Percentiles rank a stretch among this genome's conserved stretches.
Evolutionary conservation across 305 asterid genomes (phyloP).

Genomic region (Fraxinus floribunda): DNA sequence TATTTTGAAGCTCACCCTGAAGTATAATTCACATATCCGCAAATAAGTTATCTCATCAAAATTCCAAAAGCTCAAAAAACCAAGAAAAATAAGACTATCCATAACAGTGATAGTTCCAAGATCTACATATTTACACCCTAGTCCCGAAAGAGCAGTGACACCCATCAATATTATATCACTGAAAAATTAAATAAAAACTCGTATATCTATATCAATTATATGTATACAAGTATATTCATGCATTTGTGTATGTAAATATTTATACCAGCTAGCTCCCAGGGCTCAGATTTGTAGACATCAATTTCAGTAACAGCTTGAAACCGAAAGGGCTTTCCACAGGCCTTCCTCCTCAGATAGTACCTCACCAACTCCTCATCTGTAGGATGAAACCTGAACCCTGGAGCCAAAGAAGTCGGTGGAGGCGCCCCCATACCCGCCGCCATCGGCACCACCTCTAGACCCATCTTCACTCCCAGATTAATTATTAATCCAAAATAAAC

Average conservation of each 20-base stretch:
- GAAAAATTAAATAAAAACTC: neutral
- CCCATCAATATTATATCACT: neutral
- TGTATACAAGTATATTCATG: neutral
- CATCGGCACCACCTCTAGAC: constrained; percentile 37
- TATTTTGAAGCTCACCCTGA: neutral
- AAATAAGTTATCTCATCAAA: neutral
- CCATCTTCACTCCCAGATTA: constrained; percentile 31
- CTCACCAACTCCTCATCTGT: constrained; percentile 76
- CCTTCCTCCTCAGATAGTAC: constrained; percentile 38
- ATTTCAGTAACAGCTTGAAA: constrained; percentile 58
- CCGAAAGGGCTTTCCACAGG: constrained; percentile 49
- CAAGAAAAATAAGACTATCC: neutral
- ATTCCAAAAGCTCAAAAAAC: neutral
- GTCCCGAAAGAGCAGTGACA: neutral
- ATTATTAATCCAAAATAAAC: constrained; percentile 16
- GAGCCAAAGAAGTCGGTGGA: constrained; percentile 64
- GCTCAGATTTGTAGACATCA: constrained; percentile 58
- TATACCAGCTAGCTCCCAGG: constrained; percentile 49
- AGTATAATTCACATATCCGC: neutral
- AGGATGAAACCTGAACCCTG: constrained; percentile 83
- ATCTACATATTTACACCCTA: neutral
- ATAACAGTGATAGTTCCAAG: neutral
- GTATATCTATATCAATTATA: constrained; percentile 17
- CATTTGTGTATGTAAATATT: neutral
- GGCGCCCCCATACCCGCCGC: constrained; percentile 32